Evolutionary conservation across 257 asterid genomes (phyloP).

Genomic region (Salvia hispanica): DNA sequence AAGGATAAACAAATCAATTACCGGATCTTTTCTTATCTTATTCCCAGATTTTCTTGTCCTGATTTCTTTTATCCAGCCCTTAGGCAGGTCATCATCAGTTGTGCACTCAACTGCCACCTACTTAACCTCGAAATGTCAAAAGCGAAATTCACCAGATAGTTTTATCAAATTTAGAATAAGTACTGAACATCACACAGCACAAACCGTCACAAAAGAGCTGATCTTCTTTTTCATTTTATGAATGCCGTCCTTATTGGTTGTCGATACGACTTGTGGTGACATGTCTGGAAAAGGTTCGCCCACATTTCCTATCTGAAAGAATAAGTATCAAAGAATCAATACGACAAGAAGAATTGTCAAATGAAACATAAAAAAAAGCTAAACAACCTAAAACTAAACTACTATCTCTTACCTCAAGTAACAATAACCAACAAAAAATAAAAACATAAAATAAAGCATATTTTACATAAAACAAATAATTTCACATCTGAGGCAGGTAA

Average conservation of each 20-base stretch:
- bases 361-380: background rate
- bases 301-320: conserved; percentile 1
- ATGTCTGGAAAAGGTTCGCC: background rate
- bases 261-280: conserved; percentile 28
- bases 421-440: background rate
- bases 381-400: background rate
- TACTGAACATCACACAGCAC: conserved; percentile 31
- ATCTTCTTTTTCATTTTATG: conserved; percentile 28
- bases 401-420: background rate
- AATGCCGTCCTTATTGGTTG: conserved; percentile 18
- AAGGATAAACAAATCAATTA: conserved; percentile 35
- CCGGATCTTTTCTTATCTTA: conserved; percentile 55
- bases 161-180: conserved; percentile 23
- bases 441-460: background rate
- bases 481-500: background rate
- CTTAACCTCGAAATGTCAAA: conserved; percentile 29
- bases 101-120: conserved; percentile 35
- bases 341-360: background rate
- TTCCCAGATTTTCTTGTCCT: conserved; percentile 43
- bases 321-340: background rate
- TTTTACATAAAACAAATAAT: background rate
- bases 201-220: conserved; percentile 37
- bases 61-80: conserved; percentile 71
- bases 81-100: conserved; percentile 56
- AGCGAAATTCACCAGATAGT: conserved; percentile 1